These are phyloP conservation scores for Capillidium rhysosporum DNA, from an alignment of 371 early-diverging fungal genomes.

Conservation along the genomic window DNA sequence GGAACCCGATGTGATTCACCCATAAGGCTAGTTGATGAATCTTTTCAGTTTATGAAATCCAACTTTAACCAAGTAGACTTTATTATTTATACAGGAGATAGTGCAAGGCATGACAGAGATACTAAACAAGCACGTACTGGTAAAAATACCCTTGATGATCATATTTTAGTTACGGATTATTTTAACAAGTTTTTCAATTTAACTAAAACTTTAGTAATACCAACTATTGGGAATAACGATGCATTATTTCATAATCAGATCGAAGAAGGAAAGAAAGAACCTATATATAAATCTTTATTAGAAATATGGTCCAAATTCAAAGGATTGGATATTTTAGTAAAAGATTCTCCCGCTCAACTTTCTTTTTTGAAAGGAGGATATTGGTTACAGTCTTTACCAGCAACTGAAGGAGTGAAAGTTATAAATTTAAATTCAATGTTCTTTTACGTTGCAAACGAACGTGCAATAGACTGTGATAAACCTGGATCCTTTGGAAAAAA, in stretches of 20 bases:
- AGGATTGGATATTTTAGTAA: slow-evolving; percentile 1
- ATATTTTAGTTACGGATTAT: slow-evolving; percentile 13
- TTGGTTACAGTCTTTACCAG: slow-evolving; percentile 4
- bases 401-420: slow-evolving; percentile 8
- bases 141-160: slow-evolving; percentile 14
- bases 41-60: slow-evolving; percentile 17
- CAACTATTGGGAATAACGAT: slow-evolving; percentile 26
- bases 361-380: slow-evolving; percentile 8
- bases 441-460: slow-evolving; percentile 13
- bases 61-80: slow-evolving; percentile 17
- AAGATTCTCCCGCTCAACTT: neutral
- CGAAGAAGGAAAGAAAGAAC: neutral
- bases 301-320: neutral
- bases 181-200: slow-evolving; percentile 14
- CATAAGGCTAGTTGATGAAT: slow-evolving; percentile 13
- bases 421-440: slow-evolving; percentile 11
- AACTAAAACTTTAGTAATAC: slow-evolving; percentile 13
- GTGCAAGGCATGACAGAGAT: slow-evolving; percentile 23
- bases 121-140: slow-evolving; percentile 10
- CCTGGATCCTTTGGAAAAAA: slow-evolving; percentile 11
- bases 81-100: slow-evolving; percentile 26
- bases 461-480: slow-evolving; percentile 12
- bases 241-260: slow-evolving; percentile 14
- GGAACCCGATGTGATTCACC: slow-evolving; percentile 19
- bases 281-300: neutral